These are phyloP conservation scores for Coemansia sp. DNA, from an alignment of 192 early-diverging fungal species.

Conservation along the genomic window DNA sequence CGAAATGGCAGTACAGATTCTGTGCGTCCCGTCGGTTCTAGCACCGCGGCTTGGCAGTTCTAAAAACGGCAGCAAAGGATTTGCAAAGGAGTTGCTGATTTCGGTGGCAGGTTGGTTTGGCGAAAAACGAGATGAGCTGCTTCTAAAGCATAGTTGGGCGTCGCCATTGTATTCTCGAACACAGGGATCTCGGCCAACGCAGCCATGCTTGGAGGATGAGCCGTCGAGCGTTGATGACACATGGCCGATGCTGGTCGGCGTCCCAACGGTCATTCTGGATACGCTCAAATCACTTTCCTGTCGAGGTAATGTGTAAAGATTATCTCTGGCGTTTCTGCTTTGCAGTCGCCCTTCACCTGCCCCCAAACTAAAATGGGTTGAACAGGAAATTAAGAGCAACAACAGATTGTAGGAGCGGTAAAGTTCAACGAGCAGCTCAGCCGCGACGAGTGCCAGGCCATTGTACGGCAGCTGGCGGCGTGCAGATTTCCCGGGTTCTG, in stretches of 20 bases:
- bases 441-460: constrained; percentile 15
- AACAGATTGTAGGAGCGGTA: constrained; percentile 16
- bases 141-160: background rate
- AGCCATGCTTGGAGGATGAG: background rate
- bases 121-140: background rate
- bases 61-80: constrained; percentile 1
- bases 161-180: too few species aligned
- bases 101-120: constrained; percentile 16
- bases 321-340: background rate
- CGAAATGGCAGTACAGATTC: constrained; percentile 5
- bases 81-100: constrained; percentile 29
- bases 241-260: constrained; percentile 34
- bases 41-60: constrained; percentile 23
- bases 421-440: constrained; percentile 42
- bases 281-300: constrained; percentile 39
- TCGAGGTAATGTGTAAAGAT: constrained; percentile 14
- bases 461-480: constrained; percentile 22
- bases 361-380: background rate
- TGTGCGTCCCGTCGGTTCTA: constrained; percentile 30
- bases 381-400: background rate
- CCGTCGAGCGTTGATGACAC: background rate
- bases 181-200: background rate
- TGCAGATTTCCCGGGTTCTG: constrained; percentile 44
- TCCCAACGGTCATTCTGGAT: constrained; percentile 25
- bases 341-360: background rate